Evolutionary conservation across 2,329 filamentous ascomycete species (phyloP), one percentile per base, ranked within the genome.

Genomic region (Cladosporium sp.): DNA sequence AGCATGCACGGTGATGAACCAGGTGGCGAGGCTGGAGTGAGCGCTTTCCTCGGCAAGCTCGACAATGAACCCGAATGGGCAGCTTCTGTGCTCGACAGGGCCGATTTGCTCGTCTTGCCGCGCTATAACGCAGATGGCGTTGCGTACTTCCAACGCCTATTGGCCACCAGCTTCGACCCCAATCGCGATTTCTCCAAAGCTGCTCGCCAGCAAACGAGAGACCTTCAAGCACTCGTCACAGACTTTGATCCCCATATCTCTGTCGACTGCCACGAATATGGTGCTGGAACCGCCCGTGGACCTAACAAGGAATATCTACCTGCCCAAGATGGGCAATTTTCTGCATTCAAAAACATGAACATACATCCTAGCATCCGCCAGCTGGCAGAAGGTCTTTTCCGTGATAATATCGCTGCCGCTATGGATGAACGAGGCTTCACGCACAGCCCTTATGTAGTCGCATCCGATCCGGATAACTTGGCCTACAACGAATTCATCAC

Each of bases 141-240:
- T 14, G 69, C 71, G 1, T 79, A 73, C 66, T 78, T 79, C 67
- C 76, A 78, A 58, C 73, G 76, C 29, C 71, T 72, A 0, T 64
- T 78, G 3, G 75, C 77, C 1, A 74, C 73, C n/a, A 77, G 77
- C 65, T 76, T 74, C 62, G 77, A 79, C 61, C 73, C 75, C 0
- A 79, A 78, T 65, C 72, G 76, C 53, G 77, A 79, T 61, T 76
- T 78, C 68, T 72, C 72, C 10, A 79, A 78, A 62, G 72, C 78
- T 26, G 71, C 68, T 2, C 74, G 77, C 49, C 71, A 74, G 60
- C 76, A 79, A 56, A 77, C 76, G 0, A 71, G 74, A 16, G 70
- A 76, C 37, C 74, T 79, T 63, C 49, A 64, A 21, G 50, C 61
- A 16, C 37, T 57, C 12, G 35, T 56, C 16, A 35, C 40, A 33